phyloP scores from a whole-genome alignment of 306 rosid genomes.

The Crataegus laevigata region DNA sequence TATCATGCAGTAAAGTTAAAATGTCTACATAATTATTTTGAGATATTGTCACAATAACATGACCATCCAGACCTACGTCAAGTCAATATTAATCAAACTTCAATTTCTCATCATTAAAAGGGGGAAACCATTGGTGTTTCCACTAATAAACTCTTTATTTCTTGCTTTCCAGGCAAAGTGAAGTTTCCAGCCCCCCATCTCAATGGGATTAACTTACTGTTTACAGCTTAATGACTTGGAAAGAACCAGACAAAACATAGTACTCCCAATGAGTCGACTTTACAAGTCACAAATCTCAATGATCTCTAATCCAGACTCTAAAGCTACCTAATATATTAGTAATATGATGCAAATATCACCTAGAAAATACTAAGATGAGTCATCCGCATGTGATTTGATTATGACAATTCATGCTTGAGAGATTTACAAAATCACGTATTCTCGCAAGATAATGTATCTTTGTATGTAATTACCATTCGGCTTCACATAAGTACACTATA shows the following conservation, averaged over 20 bases:
- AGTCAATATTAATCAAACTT: not conserved
- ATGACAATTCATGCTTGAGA: too few relatives aligned
- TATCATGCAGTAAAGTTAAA: too few relatives aligned
- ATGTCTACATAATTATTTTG: too few relatives aligned
- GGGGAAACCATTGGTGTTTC: not conserved
- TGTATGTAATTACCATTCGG: too few relatives aligned
- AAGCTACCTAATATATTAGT: not conserved
- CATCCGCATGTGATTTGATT: too few relatives aligned
- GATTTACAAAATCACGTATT: too few relatives aligned
- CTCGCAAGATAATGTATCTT: too few relatives aligned
- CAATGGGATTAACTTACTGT: not conserved
- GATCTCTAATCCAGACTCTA: not conserved
- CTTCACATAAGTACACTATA: too few relatives aligned
- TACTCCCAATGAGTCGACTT: slow-evolving; percentile 8
- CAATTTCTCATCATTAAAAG: not conserved
- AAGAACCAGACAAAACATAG: not conserved
- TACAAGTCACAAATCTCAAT: not conserved
- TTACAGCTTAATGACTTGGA: not conserved
- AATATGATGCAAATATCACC: too few relatives aligned
- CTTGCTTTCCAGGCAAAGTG: slow-evolving; percentile 15
- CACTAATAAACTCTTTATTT: not conserved
- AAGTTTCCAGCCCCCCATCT: not conserved
- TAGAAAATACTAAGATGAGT: too few relatives aligned
- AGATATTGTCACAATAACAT: too few relatives aligned
- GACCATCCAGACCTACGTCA: too few relatives aligned